Evolutionary conservation across 176 grass and related monocot species (phyloP).

Genomic region (Zoysia japonica): DNA sequence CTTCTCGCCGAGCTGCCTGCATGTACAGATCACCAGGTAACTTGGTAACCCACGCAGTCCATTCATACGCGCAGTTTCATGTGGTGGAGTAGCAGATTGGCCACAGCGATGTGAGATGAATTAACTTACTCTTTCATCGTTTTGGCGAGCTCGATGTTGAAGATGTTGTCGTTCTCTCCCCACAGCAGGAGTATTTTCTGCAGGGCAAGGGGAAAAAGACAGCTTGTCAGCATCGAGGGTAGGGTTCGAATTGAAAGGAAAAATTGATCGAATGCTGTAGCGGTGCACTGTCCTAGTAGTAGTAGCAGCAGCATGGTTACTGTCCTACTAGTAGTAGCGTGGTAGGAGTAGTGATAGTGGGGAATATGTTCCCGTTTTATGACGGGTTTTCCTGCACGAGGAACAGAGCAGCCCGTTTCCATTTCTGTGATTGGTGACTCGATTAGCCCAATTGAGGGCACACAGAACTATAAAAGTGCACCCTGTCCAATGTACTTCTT

Average conservation of each 20-base stretch:
- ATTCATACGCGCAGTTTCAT: no score
- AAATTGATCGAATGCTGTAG: neutral
- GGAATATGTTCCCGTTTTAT: no score
- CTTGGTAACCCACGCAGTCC: no score
- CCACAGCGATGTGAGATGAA: neutral
- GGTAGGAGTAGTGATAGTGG: no score
- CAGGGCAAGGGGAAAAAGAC: neutral
- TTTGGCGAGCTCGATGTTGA: conserved; percentile 75
- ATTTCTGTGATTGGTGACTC: neutral
- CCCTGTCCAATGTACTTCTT: neutral
- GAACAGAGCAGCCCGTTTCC: neutral
- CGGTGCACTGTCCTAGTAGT: no score
- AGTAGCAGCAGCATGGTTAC: no score
- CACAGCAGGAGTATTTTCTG: conserved; percentile 86
- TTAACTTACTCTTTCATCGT: conserved; percentile 75
- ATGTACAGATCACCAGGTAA: neutral
- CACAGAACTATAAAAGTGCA: neutral
- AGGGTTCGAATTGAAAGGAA: neutral
- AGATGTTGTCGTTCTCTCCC: conserved; percentile 91
- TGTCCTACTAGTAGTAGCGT: no score
- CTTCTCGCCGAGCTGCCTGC: conserved; percentile 78
- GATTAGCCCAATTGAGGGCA: no score
- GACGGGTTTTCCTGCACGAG: no score
- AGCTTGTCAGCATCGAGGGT: neutral
- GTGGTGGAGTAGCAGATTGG: neutral